A percentile compares a stretch with the other conserved stretches of the same genome.
phyloP scores from a whole-genome alignment of 2,329 filamentous ascomycete species.

The Cryphonectria naterciae region DNA sequence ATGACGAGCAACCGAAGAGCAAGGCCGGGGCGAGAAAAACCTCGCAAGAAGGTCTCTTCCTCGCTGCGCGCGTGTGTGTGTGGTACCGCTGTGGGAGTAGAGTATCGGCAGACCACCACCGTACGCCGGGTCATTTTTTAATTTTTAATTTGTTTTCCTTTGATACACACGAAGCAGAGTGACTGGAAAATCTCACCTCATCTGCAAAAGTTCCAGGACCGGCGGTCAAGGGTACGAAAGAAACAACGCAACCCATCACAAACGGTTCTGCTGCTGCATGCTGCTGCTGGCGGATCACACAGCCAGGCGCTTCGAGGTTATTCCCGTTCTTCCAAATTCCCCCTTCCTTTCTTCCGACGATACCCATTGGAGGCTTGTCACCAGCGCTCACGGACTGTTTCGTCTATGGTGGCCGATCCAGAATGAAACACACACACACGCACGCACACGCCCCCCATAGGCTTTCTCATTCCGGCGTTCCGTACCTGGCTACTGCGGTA shows the following conservation, averaged over 20 bases:
- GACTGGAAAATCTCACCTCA: slow-evolving; percentile 7
- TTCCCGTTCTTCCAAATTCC: neutral
- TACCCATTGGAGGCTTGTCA: slow-evolving; percentile 20
- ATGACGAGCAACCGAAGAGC: slow-evolving; percentile 26
- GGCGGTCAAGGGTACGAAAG: slow-evolving; percentile 20
- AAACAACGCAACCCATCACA: neutral
- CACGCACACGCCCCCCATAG: neutral
- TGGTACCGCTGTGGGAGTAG: neutral
- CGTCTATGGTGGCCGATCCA: neutral
- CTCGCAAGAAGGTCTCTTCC: neutral
- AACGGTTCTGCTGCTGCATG: neutral
- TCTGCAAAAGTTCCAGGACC: slow-evolving; percentile 1
- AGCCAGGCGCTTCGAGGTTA: slow-evolving; percentile 18
- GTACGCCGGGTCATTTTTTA: neutral
- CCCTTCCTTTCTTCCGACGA: slow-evolving; percentile 11
- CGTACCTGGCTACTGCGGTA: neutral
- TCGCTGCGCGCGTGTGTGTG: neutral
- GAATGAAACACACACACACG: neutral
- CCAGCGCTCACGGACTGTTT: neutral
- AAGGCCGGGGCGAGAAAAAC: slow-evolving; percentile 1
- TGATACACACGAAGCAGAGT: neutral
- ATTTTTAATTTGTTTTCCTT: neutral
- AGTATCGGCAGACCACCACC: neutral
- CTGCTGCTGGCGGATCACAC: neutral
- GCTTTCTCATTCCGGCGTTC: neutral